These are phyloP conservation scores for Xylariomycetidae sp. DNA, from an alignment of 2,329 filamentous ascomycete species.

Conservation along the genomic window DNA sequence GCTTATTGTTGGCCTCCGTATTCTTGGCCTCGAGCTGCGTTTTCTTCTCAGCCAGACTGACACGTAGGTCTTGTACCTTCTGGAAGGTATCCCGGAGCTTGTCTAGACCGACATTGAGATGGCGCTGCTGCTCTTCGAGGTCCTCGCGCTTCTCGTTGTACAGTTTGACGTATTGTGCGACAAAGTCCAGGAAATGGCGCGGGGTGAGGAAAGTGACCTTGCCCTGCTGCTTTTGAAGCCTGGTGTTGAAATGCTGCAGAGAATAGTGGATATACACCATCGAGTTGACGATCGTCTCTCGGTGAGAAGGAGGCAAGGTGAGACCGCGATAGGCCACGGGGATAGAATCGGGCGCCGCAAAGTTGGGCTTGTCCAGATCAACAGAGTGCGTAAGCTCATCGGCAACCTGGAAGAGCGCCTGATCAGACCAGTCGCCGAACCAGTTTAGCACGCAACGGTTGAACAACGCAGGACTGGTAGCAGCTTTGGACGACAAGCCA, in stretches of 20 bases:
- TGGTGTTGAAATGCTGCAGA: conserved; percentile 81
- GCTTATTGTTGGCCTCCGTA: conserved; percentile 91
- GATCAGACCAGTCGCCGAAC: conserved; percentile 99
- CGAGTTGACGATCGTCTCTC: conserved; percentile 89
- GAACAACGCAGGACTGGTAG: conserved; percentile 96
- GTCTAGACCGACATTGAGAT: conserved; percentile 96
- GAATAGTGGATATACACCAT: conserved; percentile 99
- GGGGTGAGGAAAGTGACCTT: conserved; percentile 91
- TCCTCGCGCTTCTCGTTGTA: conserved; percentile 99
- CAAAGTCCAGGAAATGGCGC: conserved; percentile 95
- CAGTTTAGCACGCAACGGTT: conserved; percentile 99
- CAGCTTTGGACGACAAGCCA: conserved; percentile 90
- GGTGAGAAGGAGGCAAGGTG: conserved; percentile 77
- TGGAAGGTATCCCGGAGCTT: conserved; percentile 95
- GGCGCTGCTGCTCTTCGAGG: conserved; percentile 95
- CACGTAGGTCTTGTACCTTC: conserved; percentile 89
- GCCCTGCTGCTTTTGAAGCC: conserved; percentile 86
- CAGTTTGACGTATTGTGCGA: conserved; percentile 93
- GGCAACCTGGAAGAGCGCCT: conserved; percentile 95
- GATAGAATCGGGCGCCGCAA: conserved; percentile 81
- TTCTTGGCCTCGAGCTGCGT: conserved; percentile 89
- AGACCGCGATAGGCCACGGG: conserved; percentile 89
- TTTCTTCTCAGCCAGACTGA: conserved; percentile 91
- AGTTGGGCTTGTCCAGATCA: conserved; percentile 85
- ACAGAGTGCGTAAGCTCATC: conserved; percentile 95